Evolutionary conservation across 805 yeast species (phyloP), one percentile per base, ranked within the genome.

Genomic region (Lipomyces orientalis): DNA sequence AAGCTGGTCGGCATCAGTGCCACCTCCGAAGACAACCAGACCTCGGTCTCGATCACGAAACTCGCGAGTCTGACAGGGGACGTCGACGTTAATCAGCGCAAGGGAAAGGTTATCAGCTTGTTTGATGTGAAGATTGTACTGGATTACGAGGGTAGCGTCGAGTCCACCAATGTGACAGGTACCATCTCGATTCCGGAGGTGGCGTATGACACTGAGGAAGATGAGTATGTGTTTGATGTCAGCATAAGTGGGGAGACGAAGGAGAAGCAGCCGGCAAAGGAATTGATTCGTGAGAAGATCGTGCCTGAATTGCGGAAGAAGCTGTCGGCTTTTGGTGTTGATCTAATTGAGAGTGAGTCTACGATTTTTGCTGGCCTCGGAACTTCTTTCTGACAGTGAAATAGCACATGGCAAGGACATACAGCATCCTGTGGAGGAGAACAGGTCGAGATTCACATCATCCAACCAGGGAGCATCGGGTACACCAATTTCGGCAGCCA

Each of bases 31-130:
- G 83, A 78, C 19, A 75, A 73, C 8, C 65, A 64, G 37, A 69
- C 73, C 37, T 62, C 72, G 2, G 84, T 80, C 34, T 72, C 73
- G 58, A 80, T 88, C 29, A 76, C 81, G 14, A 71, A 80, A 33
- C 81, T 90, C 16, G 84, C 87, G 22, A 80, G 86, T 19, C 83
- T 94, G 25, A 97, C 91, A 74, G 99, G 99, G 63, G 99, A 95
- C 75, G 97, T 93, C 71, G 99, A 93, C 76, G 98, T 95, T 37
- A 90, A 92, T 73, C 99, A 95, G 81, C 87, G 99, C 74, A 95
- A 95, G 79, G 99, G 99, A 16, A 93, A 94, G 78, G 96, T 94
- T 33, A 93, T 95, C 74, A 90, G 97, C 4, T 80, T 95, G 67
- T 95, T 92, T 78, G 99, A 95, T 75, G 81, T 95, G 76, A 85